Base-by-base conservation (phyloP, 306 rosid genomes). In the Rubus parviflorus region DNA sequence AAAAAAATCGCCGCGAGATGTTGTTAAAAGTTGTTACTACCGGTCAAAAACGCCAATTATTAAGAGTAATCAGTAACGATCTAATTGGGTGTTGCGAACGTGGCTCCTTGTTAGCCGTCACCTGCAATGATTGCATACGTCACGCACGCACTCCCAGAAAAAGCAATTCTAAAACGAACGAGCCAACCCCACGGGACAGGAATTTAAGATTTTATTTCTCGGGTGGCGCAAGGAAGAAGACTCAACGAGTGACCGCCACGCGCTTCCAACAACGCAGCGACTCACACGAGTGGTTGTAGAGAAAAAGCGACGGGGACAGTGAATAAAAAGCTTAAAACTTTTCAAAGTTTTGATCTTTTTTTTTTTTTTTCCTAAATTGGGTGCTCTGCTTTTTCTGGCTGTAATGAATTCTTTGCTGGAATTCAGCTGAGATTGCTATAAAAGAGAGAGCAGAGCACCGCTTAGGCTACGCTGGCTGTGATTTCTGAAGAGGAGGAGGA, bases 401-500 rank as follows among this genome's bases (percentile, higher is more conserved):
- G 63, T 54, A n/a, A 37, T 12, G 15, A 38, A 67, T 57, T 22
- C 40, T 4, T 9, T 25, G 42, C 53, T 73, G 12, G 40, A 8
- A 48, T 48, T 30, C 46, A 48, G 64, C 49, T 54, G 51, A 53
- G 75, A 7, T 25, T n/a, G 19, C 65, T 68, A 77, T 58, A 78
- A 62, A 72, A 22, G 12, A 9, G 23, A n/a, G 4, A 37, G 77
- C 52, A 48, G 41, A 22, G 46, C 48, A 12, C 2, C 10, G 9
- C 4, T 22, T 17, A 51, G 41, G 52, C 8, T 22, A 75, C 56
- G 75, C 86, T 85, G 86, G 89, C 84, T 58, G 74, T 74, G 35
- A 49, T 74, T 15, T 66, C 43, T 47, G 65, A 56, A 4, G 51
- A 35, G 3, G 75, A 46, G 23, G 70, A 1, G 15, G 61, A 13